Evolutionary conservation across 2,329 filamentous ascomycete species (phyloP), one percentile per base, ranked within the genome.

Genomic region (Dactylella cylindrospora): DNA sequence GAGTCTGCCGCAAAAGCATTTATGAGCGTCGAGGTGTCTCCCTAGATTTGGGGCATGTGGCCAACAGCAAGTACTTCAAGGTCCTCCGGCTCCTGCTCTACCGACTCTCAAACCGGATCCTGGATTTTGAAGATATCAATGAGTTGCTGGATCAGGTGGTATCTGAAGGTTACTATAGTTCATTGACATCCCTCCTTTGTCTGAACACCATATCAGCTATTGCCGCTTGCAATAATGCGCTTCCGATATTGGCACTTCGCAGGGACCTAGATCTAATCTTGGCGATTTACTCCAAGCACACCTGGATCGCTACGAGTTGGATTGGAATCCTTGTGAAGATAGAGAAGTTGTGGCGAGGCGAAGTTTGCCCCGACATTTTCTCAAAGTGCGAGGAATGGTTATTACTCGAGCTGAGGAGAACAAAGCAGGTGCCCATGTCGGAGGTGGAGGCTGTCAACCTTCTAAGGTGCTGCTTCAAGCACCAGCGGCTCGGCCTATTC

Each of bases 141-240:
- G 15, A 26, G 8, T 9, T 52, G 9, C 17, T 52, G 1, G 10
- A 36, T 1, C 35, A 32, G 8, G 8, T 52, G 3, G 23, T 44
- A 19, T 22, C 22, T 3, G 39, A 44, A 13, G 38, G 33, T 15
- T 32, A 33, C 2, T 36, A 44, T 12, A 10, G 13, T 10, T 10
- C 49, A 7, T 17, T 52, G 2, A 31, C 28, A 8, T 15, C 25
- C 6, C 20, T 52, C 1, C 25, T 52, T 20, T 43, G 38, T 2
- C 29, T 52, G 9, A 29, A 52, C 10, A 52, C 49, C 1, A 40
- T 36, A 25, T 52, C 49, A 3, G 17, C 38, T 1, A 52, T 36
- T 15, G 39, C 39, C 5, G 49, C 49, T 3, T 52, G 49, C 29
- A 17, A 25, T 9, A 38, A 32, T 6, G 22, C 44, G 5, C 22